Evolutionary conservation across 352 stramenopile genomes (phyloP), one percentile per base, ranked within the genome.

Genomic region (Globisporangium acanthophoron): DNA sequence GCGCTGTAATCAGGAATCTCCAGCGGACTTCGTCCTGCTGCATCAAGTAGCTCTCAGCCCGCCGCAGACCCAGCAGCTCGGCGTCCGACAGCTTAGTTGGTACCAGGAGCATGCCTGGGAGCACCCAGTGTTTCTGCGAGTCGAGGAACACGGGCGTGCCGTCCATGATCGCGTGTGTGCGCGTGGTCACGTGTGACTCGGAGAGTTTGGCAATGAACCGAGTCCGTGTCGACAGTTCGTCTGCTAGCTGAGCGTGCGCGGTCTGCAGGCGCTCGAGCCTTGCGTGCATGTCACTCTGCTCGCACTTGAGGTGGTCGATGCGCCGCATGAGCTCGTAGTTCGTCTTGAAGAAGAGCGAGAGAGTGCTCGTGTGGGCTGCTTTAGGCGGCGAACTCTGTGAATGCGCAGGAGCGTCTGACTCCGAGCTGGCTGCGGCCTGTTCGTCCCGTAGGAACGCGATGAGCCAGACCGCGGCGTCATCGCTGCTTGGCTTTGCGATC

Each of bases 111-210:
- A 53, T 65, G 0, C 71, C 74, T 41, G 67, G 71, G 0, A 77
- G 54, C 1, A 92, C 69, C 83, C 83, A 92, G n/a, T 85, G 67
- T 46, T 89, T 88, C 49, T 87, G 74, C 0, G 52, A 58, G 58
- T 90, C 72, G 27, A 90, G 57, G 59, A 84, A 77, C 41, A 89
- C 70, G 4, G 73, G 60, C 3, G 67, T 72, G 5, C 82, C 82
- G 11, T 74, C 64, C 74, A 89, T 88, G 61, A 90, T 87, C 1
- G 73, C 69, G 12, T 84, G 71, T 11, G 85, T 89, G 9, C 84
- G 79, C 31, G 63, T 76, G 11, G 79, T 90, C n/a, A 77, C 59
- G 56, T 80, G 67, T 0, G 59, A 61, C 15, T 61, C 39, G 1
- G 69, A 84, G 3, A 90, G 73, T 33, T 78, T 84, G 7, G 62